Evolutionary conservation across 306 rosid species (phyloP), one percentile per base, ranked within the genome.

Genomic region (Ochetophila trinervis): DNA sequence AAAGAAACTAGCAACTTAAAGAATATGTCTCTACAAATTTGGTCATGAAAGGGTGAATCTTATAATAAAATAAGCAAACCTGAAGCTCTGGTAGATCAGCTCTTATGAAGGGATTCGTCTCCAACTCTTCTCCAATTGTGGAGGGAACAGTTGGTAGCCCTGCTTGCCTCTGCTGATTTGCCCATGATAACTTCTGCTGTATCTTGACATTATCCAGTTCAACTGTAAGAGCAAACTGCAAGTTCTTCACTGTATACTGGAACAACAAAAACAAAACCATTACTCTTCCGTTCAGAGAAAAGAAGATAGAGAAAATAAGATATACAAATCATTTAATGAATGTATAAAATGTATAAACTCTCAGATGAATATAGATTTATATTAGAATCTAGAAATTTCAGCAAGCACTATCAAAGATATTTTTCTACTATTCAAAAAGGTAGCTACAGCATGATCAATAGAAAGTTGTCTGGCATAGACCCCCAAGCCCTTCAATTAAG

Each of bases 121-220:
- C 96, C 80, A 78, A 3, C 76, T 91, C 97, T 10, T 86, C 87
- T 74, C 69, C 97, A 32, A 91, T 88, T 65, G 89, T 82, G 18
- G 97, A 88, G 48, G 97, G 93, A 82, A 91, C 62, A 0, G 93
- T 84, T 3, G 96, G 89, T 21, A 70, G 83, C 63, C 88, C 93
- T 14, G 84, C 77, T 55, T 80, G 76, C 56, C 78, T 79, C 81
- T 79, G 91, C 79, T 83, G 71, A 69, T 84, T 85, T 57, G 97
- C 89, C 93, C 96, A 91, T 14, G 73, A 45, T 79, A 88, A 77
- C 82, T 91, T 91, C 58, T 74, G 79, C 62, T 86, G 76, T 54
- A 74, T 59, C 76, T 53, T 84, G 18, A 24, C 75, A 65, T 81
- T 84, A 55, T 76, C 82, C 19, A 86, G 82, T 58, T 84, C 89